Evolutionary conservation across 176 grass and related monocot species (phyloP).

Genomic region (Eragrostis nindensis): DNA sequence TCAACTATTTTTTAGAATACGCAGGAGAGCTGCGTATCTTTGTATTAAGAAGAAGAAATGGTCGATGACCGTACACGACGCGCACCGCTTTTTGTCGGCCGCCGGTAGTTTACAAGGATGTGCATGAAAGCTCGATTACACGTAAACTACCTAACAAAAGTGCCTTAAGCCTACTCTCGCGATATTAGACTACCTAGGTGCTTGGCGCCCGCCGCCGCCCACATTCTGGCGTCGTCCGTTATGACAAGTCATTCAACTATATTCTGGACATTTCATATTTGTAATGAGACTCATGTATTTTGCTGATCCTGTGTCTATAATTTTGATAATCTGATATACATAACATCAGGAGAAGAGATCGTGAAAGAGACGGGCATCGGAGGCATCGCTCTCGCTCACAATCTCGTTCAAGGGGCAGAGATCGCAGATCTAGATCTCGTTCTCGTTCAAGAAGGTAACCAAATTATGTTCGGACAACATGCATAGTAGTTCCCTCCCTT

Average conservation of each 20-base stretch:
- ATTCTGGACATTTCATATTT: background rate
- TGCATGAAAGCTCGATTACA: no score
- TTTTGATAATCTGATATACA: conserved; percentile 17
- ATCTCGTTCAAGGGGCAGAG: conserved; percentile 76
- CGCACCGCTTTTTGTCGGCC: no score
- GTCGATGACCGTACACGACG: no score
- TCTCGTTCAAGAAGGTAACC: conserved; percentile 77
- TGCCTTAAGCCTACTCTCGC: no score
- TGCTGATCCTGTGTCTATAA: background rate
- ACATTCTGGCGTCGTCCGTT: no score
- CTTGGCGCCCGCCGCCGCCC: no score
- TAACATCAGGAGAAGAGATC: conserved; percentile 71
- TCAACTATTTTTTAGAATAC: no score
- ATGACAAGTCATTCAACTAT: conserved; percentile 30
- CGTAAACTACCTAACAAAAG: no score
- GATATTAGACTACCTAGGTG: no score
- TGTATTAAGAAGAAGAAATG: no score
- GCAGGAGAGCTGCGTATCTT: no score
- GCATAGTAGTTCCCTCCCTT: background rate
- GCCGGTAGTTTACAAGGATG: no score
- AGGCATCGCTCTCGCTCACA: conserved; percentile 62
- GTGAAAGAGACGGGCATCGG: conserved; percentile 69
- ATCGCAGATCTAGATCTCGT: conserved; percentile 72
- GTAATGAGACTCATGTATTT: background rate
- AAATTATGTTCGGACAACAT: background rate